These are phyloP conservation scores for Lagenidium giganteum DNA, from an alignment of 352 stramenopile species.

Conservation along the genomic window DNA sequence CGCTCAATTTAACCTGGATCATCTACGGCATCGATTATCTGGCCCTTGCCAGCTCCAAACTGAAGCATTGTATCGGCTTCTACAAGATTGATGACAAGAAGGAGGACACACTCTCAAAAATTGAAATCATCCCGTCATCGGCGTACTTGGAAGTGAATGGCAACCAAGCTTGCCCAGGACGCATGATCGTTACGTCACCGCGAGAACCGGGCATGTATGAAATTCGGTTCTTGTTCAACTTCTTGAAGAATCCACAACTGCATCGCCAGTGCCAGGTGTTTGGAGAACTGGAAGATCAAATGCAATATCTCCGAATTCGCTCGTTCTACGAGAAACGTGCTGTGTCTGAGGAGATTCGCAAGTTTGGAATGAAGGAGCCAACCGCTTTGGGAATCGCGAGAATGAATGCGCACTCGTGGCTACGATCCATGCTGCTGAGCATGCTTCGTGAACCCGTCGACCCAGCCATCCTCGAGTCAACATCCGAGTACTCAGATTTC, in stretches of 20 bases:
- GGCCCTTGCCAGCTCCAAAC: too few relatives aligned
- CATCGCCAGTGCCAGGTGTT: conserved; percentile 59
- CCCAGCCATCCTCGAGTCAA: too few relatives aligned
- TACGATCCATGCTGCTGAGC: conserved; percentile 47
- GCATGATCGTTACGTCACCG: conserved; percentile 39
- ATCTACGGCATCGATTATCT: too few relatives aligned
- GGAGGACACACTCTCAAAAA: conserved; percentile 25
- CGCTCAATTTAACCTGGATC: conserved; percentile 40
- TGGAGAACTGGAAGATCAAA: conserved; percentile 50
- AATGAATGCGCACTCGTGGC: conserved; percentile 43
- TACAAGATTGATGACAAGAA: too few relatives aligned
- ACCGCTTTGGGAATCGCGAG: conserved; percentile 29
- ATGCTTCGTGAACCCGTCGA: too few relatives aligned
- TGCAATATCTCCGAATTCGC: conserved; percentile 49
- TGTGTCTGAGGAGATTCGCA: conserved; percentile 35
- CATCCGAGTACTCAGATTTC: too few relatives aligned
- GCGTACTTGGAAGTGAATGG: conserved; percentile 37
- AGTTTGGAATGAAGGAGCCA: conserved; percentile 28
- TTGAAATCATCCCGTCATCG: conserved; percentile 48
- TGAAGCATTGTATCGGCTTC: too few relatives aligned
- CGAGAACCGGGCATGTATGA: conserved; percentile 52
- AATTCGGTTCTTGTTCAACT: conserved; percentile 62
- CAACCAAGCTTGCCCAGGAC: conserved; percentile 28
- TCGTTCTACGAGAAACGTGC: conserved; percentile 48
- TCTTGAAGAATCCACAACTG: conserved; percentile 48